Evolutionary conservation across 192 early-diverging fungal genomes (phyloP), one percentile per base, ranked within the genome.

Genomic region (Backusella tarrabulga): DNA sequence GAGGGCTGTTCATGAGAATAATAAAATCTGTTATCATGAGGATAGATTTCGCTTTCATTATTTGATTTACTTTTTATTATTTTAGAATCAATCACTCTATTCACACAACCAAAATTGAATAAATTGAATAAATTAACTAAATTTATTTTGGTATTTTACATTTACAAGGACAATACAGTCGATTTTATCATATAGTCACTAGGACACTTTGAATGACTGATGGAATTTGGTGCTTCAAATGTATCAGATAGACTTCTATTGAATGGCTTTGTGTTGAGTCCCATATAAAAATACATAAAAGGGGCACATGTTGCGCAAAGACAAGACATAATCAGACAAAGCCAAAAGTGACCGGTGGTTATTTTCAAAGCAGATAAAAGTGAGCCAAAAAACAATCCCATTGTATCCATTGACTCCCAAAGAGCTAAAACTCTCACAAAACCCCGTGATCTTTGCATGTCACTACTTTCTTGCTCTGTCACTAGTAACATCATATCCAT

Each of bases 281-380:
- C 21, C 54, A 56, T 56, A 38, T 69, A 69, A 69, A 23, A 35
- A 21, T 21, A 6, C 68, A 69, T 69, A 36, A 69, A 69, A n/a
- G 68, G 68, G 9, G 35, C 12, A 38, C 68, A 69, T 34, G 68
- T 69, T 23, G 34, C 6, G 3, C 34, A 19, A 21, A 69, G n/a
- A 34, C 15, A n/a, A 23, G 36, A 34, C n/a, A 69, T 9, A 35
- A n/a, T 69, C 3, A 35, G 36, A 7, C 19, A 69, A 36, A 69
- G 34, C 68, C 68, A 69, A 69, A 69, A 69, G n/a, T 36, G n/a
- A 1, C 68, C 34, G 11, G 35, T 69, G n/a, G 19, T 35, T 35
- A 35, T 21, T n/a, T 38, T 36, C 9, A 69, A n/a, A 9, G 34
- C 35, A 9, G 68, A 34, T 21, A 69, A 35, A 19, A 35, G 9